A percentile compares a stretch with the other conserved stretches of the same genome.
Conservation (phyloP, 495 filamentous ascomycete genomes). For the Friedmanniomyces endolithicus region DNA sequence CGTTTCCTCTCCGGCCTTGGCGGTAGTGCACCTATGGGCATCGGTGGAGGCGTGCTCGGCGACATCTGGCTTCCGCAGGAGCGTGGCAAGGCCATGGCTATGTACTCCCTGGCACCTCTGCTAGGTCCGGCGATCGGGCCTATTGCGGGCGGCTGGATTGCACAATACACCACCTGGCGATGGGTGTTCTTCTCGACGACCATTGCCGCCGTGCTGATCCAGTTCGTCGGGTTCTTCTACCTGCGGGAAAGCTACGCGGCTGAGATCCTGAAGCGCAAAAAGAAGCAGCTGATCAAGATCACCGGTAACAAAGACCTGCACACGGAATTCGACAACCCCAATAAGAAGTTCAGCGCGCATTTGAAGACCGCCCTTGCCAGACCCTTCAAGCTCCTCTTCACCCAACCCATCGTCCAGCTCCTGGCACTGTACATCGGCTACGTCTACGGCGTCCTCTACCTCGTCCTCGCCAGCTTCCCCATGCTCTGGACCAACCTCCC, state of each 20-base stretch:
- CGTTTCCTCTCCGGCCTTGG: conserved; percentile 32
- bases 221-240: conserved; percentile 51
- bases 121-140: conserved; percentile 33
- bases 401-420: conserved; percentile 42
- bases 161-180: conserved; percentile 44
- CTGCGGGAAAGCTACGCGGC: conserved; percentile 62
- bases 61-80: conserved; percentile 31
- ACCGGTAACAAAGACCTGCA: conserved; percentile 50
- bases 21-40: conserved; percentile 31
- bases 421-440: conserved; percentile 55
- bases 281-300: conserved; percentile 45
- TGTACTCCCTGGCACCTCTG: conserved; percentile 32
- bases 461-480: conserved; percentile 58
- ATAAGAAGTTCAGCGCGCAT: conserved; percentile 23
- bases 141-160: conserved; percentile 42
- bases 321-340: conserved; percentile 48
- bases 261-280: conserved; percentile 45
- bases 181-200: conserved; percentile 37
- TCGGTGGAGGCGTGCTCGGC: conserved; percentile 31
- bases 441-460: conserved; percentile 61
- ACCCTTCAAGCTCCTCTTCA: conserved; percentile 38
- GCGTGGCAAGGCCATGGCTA: conserved; percentile 29
- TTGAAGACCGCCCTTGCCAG: conserved; percentile 26
- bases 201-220: conserved; percentile 50
- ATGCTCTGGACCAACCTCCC: conserved; percentile 43